A percentile compares a stretch with the other conserved stretches of the same genome.
Evolutionary conservation across 495 filamentous ascomycete genomes (phyloP).

Genomic region (Podospora bellae-mahoneyi): DNA sequence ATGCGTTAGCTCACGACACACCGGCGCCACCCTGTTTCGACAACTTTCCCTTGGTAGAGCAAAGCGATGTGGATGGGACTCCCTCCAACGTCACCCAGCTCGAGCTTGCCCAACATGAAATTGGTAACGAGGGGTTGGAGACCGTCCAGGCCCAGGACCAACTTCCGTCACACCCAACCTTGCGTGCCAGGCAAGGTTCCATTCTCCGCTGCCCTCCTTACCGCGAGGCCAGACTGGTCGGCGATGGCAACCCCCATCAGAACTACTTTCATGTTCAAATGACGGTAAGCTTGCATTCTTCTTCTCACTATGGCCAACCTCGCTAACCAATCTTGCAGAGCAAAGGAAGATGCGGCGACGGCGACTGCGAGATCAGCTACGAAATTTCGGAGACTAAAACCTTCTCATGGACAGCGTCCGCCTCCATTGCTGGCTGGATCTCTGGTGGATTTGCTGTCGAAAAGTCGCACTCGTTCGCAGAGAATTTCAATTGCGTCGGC

Average conservation of each 20-base stretch:
- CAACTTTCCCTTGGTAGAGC: not conserved
- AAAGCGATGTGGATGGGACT: not conserved
- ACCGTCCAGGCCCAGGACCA: not conserved
- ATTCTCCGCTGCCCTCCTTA: not conserved
- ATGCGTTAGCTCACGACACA: not conserved
- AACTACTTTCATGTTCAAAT: slow-evolving; percentile 11
- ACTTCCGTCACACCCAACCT: not conserved
- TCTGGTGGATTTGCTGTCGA: slow-evolving; percentile 14
- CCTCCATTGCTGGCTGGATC: slow-evolving; percentile 4
- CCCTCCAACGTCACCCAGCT: not conserved
- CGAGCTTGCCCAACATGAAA: not conserved
- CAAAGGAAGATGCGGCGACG: not conserved
- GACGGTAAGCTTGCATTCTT: not conserved
- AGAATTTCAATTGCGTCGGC: not conserved
- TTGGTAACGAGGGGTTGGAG: not conserved
- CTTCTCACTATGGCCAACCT: not conserved
- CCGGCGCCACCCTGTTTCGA: not conserved
- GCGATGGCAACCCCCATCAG: slow-evolving; percentile 14
- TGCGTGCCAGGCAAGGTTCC: not conserved
- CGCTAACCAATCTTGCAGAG: not conserved
- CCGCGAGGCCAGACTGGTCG: not conserved
- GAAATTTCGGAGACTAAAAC: not conserved
- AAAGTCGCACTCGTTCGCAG: not conserved
- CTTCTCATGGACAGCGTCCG: not conserved
- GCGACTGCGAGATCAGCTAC: not conserved